phyloP scores from a whole-genome alignment of 345 rosid genomes.

The Theobroma cacao region DNA sequence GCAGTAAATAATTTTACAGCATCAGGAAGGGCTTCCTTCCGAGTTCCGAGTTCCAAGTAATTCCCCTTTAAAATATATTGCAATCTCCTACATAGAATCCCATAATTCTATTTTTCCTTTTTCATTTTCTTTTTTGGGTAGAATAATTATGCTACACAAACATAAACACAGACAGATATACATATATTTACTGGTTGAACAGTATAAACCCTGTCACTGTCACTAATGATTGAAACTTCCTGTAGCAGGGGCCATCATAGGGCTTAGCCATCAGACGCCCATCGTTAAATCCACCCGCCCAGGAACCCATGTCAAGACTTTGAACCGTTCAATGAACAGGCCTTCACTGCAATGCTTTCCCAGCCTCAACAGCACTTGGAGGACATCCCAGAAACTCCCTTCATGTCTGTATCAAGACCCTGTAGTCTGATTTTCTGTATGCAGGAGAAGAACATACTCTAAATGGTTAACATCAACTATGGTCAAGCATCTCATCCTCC shows the following conservation, averaged over 20 bases:
- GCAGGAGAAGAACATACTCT: background rate
- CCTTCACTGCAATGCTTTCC: background rate
- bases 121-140: background rate
- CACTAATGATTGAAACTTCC: slow-evolving; percentile 8
- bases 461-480: background rate
- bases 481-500: background rate
- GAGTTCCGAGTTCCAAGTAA: background rate
- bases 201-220: background rate
- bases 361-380: background rate
- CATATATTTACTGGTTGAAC: slow-evolving; percentile 12
- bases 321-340: background rate
- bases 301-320: background rate
- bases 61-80: background rate
- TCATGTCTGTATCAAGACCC: slow-evolving; percentile 7
- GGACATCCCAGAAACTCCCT: too few species aligned
- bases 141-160: background rate
- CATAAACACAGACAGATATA: slow-evolving; percentile 14
- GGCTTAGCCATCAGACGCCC: background rate
- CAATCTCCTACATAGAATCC: background rate
- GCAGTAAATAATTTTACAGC: background rate
- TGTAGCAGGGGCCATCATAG: background rate
- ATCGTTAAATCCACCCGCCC: background rate
- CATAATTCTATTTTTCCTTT: background rate
- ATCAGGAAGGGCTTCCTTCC: background rate
- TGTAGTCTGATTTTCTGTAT: slow-evolving; percentile 12